phyloP scores from a whole-genome alignment of 139 green algal genomes.

The Chlamydomonas sp. region DNA sequence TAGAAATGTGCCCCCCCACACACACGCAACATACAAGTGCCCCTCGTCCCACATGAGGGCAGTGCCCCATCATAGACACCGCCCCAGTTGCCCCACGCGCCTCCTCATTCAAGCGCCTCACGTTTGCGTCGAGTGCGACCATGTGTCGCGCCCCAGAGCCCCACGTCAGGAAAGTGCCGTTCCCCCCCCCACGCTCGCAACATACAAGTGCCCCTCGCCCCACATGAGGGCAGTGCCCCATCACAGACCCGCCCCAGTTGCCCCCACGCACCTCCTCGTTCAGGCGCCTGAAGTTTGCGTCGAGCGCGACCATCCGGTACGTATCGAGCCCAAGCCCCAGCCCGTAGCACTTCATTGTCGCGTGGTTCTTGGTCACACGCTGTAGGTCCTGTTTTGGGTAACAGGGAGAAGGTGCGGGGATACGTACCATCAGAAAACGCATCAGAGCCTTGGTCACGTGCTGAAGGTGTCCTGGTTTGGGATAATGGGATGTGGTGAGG shows the following conservation, averaged over 20 bases:
- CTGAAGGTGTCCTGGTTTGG: conserved; percentile 93
- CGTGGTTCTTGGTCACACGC: conserved; percentile 62
- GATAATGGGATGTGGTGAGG: conserved; percentile 86
- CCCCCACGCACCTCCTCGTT: conserved; percentile 37
- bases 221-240: neutral
- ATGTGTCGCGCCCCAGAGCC: too few species aligned
- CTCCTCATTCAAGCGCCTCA: too few species aligned
- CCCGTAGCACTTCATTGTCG: conserved; percentile 88
- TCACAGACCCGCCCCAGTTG: conserved; percentile 1
- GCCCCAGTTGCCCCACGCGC: too few species aligned
- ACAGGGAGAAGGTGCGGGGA: neutral
- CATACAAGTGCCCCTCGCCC: too few species aligned
- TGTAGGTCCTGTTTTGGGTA: neutral
- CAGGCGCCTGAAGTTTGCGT: conserved; percentile 87
- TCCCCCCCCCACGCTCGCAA: too few species aligned
- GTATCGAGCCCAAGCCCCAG: conserved; percentile 93
- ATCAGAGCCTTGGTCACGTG: conserved; percentile 52
- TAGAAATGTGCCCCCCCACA: too few species aligned
- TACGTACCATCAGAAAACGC: neutral
- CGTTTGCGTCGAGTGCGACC: too few species aligned
- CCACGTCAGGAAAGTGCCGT: too few species aligned
- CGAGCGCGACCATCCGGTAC: conserved; percentile 92
- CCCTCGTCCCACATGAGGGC: too few species aligned
- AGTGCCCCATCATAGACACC: neutral
- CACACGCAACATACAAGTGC: too few species aligned